Conservation (phyloP, 2,329 filamentous ascomycete species). For the Cladophialophora bantiana region DNA sequence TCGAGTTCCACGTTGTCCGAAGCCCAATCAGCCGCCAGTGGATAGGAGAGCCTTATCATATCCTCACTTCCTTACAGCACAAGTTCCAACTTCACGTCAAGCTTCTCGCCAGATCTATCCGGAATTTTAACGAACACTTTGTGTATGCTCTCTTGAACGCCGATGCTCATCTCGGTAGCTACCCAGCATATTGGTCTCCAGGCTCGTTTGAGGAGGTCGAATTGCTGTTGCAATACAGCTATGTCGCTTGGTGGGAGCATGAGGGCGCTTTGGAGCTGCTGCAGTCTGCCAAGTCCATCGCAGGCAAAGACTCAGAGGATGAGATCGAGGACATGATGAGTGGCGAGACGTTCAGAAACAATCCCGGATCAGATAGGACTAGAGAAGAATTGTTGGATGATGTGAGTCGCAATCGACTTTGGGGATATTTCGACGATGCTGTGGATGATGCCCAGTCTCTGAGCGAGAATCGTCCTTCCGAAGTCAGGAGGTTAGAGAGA, state of each 20-base stretch:
- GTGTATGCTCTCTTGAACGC: slow-evolving; percentile 41
- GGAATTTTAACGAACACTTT: slow-evolving; percentile 42
- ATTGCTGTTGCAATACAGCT: slow-evolving; percentile 37
- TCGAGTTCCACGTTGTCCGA: slow-evolving; percentile 38
- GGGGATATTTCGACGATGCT: slow-evolving; percentile 20
- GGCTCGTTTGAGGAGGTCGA: slow-evolving; percentile 40
- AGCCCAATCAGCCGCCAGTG: slow-evolving; percentile 36
- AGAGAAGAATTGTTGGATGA: slow-evolving; percentile 13
- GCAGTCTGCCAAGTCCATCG: slow-evolving; percentile 20
- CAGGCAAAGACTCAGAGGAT: slow-evolving; percentile 15
- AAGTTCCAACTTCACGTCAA: slow-evolving; percentile 41
- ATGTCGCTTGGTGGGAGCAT: slow-evolving; percentile 41
- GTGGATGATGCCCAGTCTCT: slow-evolving; percentile 23
- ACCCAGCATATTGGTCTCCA: slow-evolving; percentile 20
- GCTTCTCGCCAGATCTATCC: slow-evolving; percentile 37
- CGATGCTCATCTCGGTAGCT: slow-evolving; percentile 35
- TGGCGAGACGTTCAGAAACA: background rate
- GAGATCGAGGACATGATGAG: slow-evolving; percentile 18
- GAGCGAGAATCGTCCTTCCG: slow-evolving; percentile 18
- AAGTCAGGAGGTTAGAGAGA: slow-evolving; percentile 18
- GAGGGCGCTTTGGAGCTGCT: slow-evolving; percentile 27
- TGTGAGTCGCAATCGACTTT: slow-evolving; percentile 17
- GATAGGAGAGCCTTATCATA: slow-evolving; percentile 20
- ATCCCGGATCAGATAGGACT: slow-evolving; percentile 14
- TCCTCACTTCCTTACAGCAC: slow-evolving; percentile 34